Percentiles rank a stretch among this genome's conserved stretches.
These are phyloP conservation scores for Sungouiella blattae DNA, from an alignment of 805 yeast species.

Conservation along the genomic window DNA sequence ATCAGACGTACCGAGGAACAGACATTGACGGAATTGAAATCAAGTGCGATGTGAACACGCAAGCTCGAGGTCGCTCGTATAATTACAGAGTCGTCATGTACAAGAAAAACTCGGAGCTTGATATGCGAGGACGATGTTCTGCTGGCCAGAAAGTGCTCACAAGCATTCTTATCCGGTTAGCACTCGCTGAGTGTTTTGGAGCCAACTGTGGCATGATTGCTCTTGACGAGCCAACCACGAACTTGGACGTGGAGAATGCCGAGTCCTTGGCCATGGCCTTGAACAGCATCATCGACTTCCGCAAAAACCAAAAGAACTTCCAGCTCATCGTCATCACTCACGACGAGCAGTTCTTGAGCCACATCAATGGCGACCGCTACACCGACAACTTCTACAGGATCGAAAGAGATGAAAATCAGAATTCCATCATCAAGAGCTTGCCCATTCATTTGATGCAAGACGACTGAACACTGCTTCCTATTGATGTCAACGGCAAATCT, in stretches of 20 bases:
- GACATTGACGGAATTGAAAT: slow-evolving; percentile 91
- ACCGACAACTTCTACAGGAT: slow-evolving; percentile 86
- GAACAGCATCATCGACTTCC: slow-evolving; percentile 65
- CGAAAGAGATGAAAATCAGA: slow-evolving; percentile 75
- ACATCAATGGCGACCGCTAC: slow-evolving; percentile 80
- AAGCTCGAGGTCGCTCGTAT: slow-evolving; percentile 59
- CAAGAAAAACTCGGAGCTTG: slow-evolving; percentile 86
- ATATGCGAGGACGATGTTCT: slow-evolving; percentile 97
- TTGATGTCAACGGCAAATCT: slow-evolving; percentile 3
- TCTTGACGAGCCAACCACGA: slow-evolving; percentile 96
- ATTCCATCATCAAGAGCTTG: slow-evolving; percentile 62
- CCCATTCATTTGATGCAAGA: slow-evolving; percentile 40
- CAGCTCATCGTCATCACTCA: slow-evolving; percentile 95
- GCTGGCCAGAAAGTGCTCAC: slow-evolving; percentile 98
- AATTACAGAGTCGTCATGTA: slow-evolving; percentile 95
- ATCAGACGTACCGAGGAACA: slow-evolving; percentile 87
- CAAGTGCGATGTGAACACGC: slow-evolving; percentile 66
- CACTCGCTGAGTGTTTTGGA: slow-evolving; percentile 94
- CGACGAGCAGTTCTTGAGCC: slow-evolving; percentile 83
- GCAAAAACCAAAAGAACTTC: slow-evolving; percentile 80
- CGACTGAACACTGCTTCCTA: slow-evolving; percentile 9
- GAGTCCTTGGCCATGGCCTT: slow-evolving; percentile 83
- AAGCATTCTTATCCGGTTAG: slow-evolving; percentile 83
- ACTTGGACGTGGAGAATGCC: slow-evolving; percentile 83
- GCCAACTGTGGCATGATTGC: slow-evolving; percentile 93